Conservation (phyloP, 805 yeast species). For the Saturnispora quitensis region DNA sequence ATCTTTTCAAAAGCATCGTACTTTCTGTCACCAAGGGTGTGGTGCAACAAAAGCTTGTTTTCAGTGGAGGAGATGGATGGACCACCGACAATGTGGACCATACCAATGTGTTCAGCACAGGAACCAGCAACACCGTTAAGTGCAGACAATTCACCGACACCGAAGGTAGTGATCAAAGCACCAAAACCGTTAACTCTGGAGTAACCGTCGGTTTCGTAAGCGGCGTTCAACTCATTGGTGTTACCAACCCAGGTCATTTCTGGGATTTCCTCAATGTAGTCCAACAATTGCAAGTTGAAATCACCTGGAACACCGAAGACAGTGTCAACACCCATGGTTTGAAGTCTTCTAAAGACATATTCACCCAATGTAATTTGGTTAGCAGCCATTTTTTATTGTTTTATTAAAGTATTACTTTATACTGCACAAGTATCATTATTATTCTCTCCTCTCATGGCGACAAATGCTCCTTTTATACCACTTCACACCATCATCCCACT, state of each 20-base stretch:
- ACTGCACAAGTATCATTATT: background rate
- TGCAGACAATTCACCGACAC: conserved; percentile 84
- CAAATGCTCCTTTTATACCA: background rate
- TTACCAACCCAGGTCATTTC: conserved; percentile 86
- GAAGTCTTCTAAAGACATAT: conserved; percentile 69
- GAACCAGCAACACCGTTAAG: conserved; percentile 83
- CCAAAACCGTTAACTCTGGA: conserved; percentile 72
- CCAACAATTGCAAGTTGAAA: conserved; percentile 64
- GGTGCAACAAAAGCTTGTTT: conserved; percentile 66
- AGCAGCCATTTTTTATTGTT: background rate
- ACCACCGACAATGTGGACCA: conserved; percentile 78
- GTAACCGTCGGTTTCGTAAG: conserved; percentile 85
- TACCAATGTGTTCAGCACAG: conserved; percentile 82
- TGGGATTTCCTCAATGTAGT: conserved; percentile 63
- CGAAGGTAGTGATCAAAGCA: conserved; percentile 74
- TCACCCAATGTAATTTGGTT: conserved; percentile 55
- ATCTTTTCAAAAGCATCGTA: conserved; percentile 71
- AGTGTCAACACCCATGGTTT: conserved; percentile 61
- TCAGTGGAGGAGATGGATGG: conserved; percentile 71
- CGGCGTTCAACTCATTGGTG: conserved; percentile 84
- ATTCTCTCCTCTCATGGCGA: background rate
- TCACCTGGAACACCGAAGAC: conserved; percentile 80
- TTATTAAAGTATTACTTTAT: background rate
- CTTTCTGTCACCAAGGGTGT: conserved; percentile 78
- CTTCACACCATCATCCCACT: conserved; percentile 1